Percentiles rank a stretch among this genome's conserved stretches.
These are phyloP conservation scores for Ophiostoma perfectum DNA, from an alignment of 2,329 filamentous ascomycete species.

Conservation along the genomic window DNA sequence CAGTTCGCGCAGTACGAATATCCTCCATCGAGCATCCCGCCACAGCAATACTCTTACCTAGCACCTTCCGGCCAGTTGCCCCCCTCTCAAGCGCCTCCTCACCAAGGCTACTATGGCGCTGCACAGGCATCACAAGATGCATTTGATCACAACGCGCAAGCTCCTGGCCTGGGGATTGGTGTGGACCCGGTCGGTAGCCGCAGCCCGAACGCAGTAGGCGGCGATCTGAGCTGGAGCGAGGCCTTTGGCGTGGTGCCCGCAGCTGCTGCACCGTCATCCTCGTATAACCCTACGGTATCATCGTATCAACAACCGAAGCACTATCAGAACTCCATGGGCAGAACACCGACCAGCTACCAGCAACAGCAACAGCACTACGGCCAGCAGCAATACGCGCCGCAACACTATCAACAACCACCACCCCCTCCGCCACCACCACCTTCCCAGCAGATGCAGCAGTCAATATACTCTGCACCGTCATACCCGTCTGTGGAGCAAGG, in stretches of 20 bases:
- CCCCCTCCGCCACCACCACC: constrained; percentile 8
- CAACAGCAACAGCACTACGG: background rate
- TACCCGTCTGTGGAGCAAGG: constrained; percentile 12
- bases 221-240: constrained; percentile 23
- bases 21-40: constrained; percentile 19
- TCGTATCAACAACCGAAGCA: background rate
- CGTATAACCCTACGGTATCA: background rate
- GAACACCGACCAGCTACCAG: background rate
- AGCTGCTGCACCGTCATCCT: background rate
- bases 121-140: constrained; percentile 36
- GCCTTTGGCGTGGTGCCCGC: constrained; percentile 14
- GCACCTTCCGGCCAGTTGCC: background rate
- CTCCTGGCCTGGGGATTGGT: constrained; percentile 38
- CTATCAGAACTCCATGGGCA: background rate
- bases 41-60: constrained; percentile 15
- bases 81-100: background rate
- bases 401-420: background rate
- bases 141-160: constrained; percentile 37
- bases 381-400: background rate
- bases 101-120: constrained; percentile 29
- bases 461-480: constrained; percentile 6
- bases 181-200: constrained; percentile 23
- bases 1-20: constrained; percentile 27
- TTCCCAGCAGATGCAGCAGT: background rate
- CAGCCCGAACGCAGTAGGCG: constrained; percentile 21